Evolutionary conservation across 78 protist genomes (phyloP), one percentile per base, ranked within the genome.

Genomic region (Dictyostelium firmibasis): DNA sequence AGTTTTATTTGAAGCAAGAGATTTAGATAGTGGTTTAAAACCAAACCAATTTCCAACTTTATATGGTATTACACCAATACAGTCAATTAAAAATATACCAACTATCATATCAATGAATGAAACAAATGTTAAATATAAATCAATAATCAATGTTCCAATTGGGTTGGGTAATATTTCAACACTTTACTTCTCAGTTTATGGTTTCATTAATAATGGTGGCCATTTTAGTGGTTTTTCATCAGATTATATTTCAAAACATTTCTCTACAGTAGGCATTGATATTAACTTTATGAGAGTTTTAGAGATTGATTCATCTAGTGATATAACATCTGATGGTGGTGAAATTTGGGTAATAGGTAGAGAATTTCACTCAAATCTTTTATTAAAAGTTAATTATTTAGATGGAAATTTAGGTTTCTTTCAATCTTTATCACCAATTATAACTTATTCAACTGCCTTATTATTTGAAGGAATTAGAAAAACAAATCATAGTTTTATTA

Each of bases 201-300:
- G 83, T 76, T 38, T 76, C 50, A 76, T 76, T 76, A 76, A 76
- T 38, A 76, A 38, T 38, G 57, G 57, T 20, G 83, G 83, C 10
- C 31, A 36, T 36, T 76, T 36, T 76, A 76, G 57, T 38, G 83
- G 83, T 36, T 76, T 36, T 11, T 38, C 83, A 41, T 67, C 75
- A 11, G 36, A 67, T 1, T 64, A 64, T 64, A 64, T 64, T 25
- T 67, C 75, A 11, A 29, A 25, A 25, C 13, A 25, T 25, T 25
- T 64, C 16, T 9, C 4, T 16, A 64, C 16, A 1, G 23, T 14
- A 3, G 33, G 74, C 25, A 10, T 33, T 13, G 43, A 25, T 16
- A 72, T 33, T 72, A 25, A 9, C 1, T 35, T 72, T 9, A 33
- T 6, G 14, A 72, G 50, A 13, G 5, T 20, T 25, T 25, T 64